Base-by-base conservation (phyloP, 768 basidiomycete species). In the Rhizopogon sp. region DNA sequence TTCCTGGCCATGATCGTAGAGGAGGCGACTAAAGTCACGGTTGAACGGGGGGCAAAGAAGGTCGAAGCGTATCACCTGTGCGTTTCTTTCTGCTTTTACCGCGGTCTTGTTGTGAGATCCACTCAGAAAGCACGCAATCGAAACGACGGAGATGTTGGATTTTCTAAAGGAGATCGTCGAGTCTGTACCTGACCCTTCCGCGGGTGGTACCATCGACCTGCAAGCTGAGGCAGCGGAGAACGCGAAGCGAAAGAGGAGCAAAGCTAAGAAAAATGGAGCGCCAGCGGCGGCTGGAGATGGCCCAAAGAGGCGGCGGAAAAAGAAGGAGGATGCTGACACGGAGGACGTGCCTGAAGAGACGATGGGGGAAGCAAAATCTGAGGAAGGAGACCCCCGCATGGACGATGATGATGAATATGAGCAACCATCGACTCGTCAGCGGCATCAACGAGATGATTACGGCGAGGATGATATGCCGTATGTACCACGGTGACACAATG, bases 11-110 rank as follows among this genome's bases (percentile, higher is more conserved):
- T 88, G 60, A 82, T 98, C 43, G 82, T 97, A 35, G 85, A 90
- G 20, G 86, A 94, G 62, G 79, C 91, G 11, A 81, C 82, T 64
- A 89, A 88, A 64, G 88, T 97, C 51, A 90, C 94, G 0, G 58
- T 76, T 2, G 80, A 85, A 41, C 78, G 93, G 44, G 89, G 91
- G 8, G 82, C 89, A 5, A 93, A 88, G 76, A 91, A 92, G 66
- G 84, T 98, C 46, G 93, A 96, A 62, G 85, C 87, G 0, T 95
- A 96, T 72, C 94, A 97, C 71, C 70, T 98, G 95, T 96, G 61
- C 60, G 93, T 85, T 16, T 37, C 25, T 49, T 43, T n/a, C 43
- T 51, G 39, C 39, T 14, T 29, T 25, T 3, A 37, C 25, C 40
- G 56, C 44, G n/a, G 43, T 61, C 43, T 47, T 52, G 41, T 35